Percentiles rank a stretch among this genome's conserved stretches.
phyloP scores from a whole-genome alignment of 768 basidiomycete species.

The Russula lepida region DNA sequence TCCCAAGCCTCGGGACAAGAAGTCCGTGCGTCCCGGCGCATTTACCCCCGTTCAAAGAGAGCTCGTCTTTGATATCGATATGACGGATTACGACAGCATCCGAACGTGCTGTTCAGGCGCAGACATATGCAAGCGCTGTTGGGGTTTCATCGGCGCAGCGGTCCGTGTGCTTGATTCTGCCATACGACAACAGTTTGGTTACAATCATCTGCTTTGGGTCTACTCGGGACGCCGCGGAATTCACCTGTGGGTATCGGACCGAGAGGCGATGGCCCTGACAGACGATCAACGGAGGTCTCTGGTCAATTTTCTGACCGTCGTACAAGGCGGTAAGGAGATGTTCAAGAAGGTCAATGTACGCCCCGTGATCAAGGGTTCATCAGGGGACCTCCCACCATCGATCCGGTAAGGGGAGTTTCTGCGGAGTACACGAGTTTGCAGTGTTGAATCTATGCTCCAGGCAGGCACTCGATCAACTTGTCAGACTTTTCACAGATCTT shows the following conservation, averaged over 20 bases:
- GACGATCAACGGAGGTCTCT: constrained; percentile 86
- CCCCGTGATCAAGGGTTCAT: constrained; percentile 22
- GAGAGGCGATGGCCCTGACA: constrained; percentile 77
- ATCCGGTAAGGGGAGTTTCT: constrained; percentile 40
- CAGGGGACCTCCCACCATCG: constrained; percentile 57
- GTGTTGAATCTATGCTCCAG: constrained; percentile 15
- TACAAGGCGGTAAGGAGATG: constrained; percentile 74
- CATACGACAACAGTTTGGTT: constrained; percentile 87
- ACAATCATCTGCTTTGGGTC: constrained; percentile 87
- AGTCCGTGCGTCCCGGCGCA: constrained; percentile 59
- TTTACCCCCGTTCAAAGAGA: constrained; percentile 78
- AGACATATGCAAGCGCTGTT: constrained; percentile 86
- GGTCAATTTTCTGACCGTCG: constrained; percentile 79
- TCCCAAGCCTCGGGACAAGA: constrained; percentile 77
- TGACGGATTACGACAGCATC: constrained; percentile 97
- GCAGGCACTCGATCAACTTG: constrained; percentile 40
- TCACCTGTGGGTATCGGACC: constrained; percentile 94
- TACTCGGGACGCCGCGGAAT: constrained; percentile 98
- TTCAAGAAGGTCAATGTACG: constrained; percentile 77
- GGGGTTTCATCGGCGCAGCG: constrained; percentile 90
- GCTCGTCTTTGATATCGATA: constrained; percentile 98
- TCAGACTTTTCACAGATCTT: constrained; percentile 50
- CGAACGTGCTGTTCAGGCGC: constrained; percentile 92
- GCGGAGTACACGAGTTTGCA: not conserved
- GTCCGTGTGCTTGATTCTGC: constrained; percentile 76